Evolutionary conservation across 2,329 filamentous ascomycete species (phyloP), one percentile per base, ranked within the genome.

Genomic region (Dactylellina drechsleri): DNA sequence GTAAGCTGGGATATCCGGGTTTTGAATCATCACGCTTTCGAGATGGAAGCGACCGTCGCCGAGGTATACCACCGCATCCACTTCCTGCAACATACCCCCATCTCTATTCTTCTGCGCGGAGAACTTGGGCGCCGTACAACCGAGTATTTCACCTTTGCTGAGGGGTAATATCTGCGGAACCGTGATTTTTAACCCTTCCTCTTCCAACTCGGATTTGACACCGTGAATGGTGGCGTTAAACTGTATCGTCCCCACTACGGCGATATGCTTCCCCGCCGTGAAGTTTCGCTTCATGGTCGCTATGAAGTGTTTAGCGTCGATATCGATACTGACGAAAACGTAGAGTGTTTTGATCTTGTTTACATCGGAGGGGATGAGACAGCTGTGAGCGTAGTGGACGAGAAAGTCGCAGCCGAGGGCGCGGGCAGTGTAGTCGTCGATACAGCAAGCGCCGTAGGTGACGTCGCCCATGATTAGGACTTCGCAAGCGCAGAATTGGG

Each of bases 381-480:
- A 99, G 81, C 92, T 96, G 83, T 99, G 95, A 0, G 95, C 95
- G 81, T 99, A 99, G 83, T 99, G 95, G 0, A 99, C 92, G 8
- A 99, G 86, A 5, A 99, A 85, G 79, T 99, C 95, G 81, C 95
- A 99, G 1, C 93, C 95, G 20, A 99, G 86, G 0, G 96, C 95
- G 52, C 94, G 86, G 0, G 95, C 96, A 0, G 95, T 99, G 83
- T 96, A 99, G 83, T 99, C 95, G 81, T 99, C 95, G 79, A 99
- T 97, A 81, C 95, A 99, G 84, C 95, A 99, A 20, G 95, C 95
- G 77, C 95, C 95, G 82, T 99, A 99, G 0, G 95, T 99, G 50
- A 99, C 95, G 81, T 99, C 95, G 76, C 95, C 95, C 95, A 99
- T 99, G 82, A 99, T 99, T 64, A 98, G 85, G 1, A 94, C 98